Conservation (phyloP, 1,284 basidiomycete species). For the Irpex sp. region DNA sequence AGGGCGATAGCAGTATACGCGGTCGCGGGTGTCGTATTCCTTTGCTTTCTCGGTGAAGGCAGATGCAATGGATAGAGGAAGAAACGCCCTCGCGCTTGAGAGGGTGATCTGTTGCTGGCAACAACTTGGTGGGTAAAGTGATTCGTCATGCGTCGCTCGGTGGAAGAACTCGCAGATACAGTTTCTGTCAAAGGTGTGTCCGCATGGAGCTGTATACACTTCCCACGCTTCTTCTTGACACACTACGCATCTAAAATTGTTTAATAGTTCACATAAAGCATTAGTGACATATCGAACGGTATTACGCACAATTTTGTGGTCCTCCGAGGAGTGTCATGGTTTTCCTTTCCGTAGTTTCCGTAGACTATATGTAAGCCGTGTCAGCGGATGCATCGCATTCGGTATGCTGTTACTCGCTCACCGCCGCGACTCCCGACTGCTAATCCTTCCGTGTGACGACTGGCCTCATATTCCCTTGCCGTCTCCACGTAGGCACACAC, state of each 20-base stretch:
- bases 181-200: slow-evolving; percentile 30
- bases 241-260: slow-evolving; percentile 3
- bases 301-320: neutral
- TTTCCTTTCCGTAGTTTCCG: too few relatives aligned
- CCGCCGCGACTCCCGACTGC: too few relatives aligned
- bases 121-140: slow-evolving; percentile 38
- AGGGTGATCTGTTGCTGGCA: slow-evolving; percentile 31
- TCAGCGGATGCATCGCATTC: too few relatives aligned
- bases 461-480: slow-evolving; percentile 27
- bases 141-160: slow-evolving; percentile 34
- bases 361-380: too few relatives aligned
- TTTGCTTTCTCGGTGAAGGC: slow-evolving; percentile 26
- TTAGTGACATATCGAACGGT: neutral
- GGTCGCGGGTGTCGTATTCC: slow-evolving; percentile 32
- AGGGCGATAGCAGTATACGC: slow-evolving; percentile 35
- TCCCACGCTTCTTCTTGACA: slow-evolving; percentile 25
- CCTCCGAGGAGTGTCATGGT: too few relatives aligned
- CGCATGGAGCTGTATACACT: slow-evolving; percentile 28
- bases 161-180: slow-evolving; percentile 34
- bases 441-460: too few relatives aligned
- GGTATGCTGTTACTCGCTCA: too few relatives aligned
- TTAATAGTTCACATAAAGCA: neutral
- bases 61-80: slow-evolving; percentile 19
- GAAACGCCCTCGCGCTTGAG: slow-evolving; percentile 17
- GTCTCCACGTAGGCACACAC: slow-evolving; percentile 25